These are phyloP conservation scores for Mucor ambiguus DNA, from an alignment of 371 early-diverging fungal genomes.

Conservation along the genomic window DNA sequence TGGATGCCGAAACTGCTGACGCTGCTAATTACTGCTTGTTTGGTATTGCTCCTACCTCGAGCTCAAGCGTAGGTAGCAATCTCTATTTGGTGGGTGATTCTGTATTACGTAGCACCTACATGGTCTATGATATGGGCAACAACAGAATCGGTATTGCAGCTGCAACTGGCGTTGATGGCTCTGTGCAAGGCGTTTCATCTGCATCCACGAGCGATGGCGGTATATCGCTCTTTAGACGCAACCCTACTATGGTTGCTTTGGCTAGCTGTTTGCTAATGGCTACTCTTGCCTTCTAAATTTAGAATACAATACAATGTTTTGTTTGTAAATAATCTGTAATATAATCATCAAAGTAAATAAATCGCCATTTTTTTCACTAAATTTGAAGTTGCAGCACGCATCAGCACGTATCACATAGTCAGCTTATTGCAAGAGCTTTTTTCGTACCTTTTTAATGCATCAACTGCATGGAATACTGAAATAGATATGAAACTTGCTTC, in stretches of 20 bases:
- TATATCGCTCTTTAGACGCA: not conserved
- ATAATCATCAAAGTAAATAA: not conserved
- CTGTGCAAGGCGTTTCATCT: slow-evolving; percentile 29
- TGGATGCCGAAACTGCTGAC: slow-evolving; percentile 21
- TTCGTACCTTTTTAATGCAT: too few species aligned
- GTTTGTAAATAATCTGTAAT: slow-evolving; percentile 4
- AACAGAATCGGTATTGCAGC: slow-evolving; percentile 45
- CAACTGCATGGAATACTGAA: too few species aligned
- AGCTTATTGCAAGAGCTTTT: too few species aligned
- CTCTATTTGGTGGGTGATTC: slow-evolving; percentile 44
- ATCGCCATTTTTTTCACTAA: not conserved
- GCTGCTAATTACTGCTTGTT: slow-evolving; percentile 38
- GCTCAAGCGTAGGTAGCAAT: slow-evolving; percentile 12
- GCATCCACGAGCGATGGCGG: not conserved
- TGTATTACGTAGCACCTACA: slow-evolving; percentile 38
- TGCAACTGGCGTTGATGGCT: slow-evolving; percentile 29
- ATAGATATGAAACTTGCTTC: too few species aligned
- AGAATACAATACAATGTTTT: not conserved
- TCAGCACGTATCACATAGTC: too few species aligned
- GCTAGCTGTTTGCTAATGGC: not conserved
- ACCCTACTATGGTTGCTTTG: slow-evolving; percentile 3
- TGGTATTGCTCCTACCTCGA: slow-evolving; percentile 41
- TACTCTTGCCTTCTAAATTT: slow-evolving; percentile 6
- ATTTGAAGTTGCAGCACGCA: not conserved
- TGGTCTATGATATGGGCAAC: slow-evolving; percentile 46